Conservation (phyloP, 179 eudicot genomes). For the Dionaea muscipula region DNA sequence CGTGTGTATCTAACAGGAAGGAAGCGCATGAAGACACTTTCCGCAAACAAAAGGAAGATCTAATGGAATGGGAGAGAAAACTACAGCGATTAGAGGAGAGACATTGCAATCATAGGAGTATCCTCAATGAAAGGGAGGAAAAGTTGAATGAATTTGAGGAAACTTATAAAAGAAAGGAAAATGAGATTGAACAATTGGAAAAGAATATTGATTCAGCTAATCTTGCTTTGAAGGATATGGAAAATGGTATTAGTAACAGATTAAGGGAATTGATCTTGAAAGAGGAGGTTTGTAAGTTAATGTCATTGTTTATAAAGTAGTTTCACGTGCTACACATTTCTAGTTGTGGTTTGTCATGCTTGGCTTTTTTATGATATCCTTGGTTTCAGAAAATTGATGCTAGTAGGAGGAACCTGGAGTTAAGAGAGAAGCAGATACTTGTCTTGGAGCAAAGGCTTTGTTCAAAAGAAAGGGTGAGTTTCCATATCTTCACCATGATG, state of each 20-base stretch:
- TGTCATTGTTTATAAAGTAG: not conserved
- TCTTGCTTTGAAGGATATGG: constrained; percentile 37
- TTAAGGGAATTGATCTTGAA: constrained; percentile 35
- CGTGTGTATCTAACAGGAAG: constrained; percentile 30
- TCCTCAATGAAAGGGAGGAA: constrained; percentile 53
- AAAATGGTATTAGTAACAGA: constrained; percentile 40
- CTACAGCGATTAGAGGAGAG: constrained; percentile 73
- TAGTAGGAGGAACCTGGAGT: constrained; percentile 36
- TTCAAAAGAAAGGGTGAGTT: constrained; percentile 67
- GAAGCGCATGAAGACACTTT: constrained; percentile 48
- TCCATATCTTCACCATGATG: not conserved
- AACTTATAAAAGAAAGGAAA: constrained; percentile 41
- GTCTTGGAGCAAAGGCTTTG: constrained; percentile 49
- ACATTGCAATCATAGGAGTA: constrained; percentile 48
- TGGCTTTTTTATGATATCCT: constrained; percentile 6
- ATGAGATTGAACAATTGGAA: constrained; percentile 40
- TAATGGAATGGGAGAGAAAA: constrained; percentile 69
- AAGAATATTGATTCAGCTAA: constrained; percentile 39
- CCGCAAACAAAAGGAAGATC: constrained; percentile 54
- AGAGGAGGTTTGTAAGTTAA: constrained; percentile 43
- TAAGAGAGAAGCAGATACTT: constrained; percentile 44
- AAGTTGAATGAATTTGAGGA: constrained; percentile 40
- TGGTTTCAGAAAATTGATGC: constrained; percentile 53
- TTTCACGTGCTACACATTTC: not conserved
- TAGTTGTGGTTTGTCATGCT: not conserved